Conservation (phyloP, 352 stramenopile species). For the Phytopythium mirpurense region DNA sequence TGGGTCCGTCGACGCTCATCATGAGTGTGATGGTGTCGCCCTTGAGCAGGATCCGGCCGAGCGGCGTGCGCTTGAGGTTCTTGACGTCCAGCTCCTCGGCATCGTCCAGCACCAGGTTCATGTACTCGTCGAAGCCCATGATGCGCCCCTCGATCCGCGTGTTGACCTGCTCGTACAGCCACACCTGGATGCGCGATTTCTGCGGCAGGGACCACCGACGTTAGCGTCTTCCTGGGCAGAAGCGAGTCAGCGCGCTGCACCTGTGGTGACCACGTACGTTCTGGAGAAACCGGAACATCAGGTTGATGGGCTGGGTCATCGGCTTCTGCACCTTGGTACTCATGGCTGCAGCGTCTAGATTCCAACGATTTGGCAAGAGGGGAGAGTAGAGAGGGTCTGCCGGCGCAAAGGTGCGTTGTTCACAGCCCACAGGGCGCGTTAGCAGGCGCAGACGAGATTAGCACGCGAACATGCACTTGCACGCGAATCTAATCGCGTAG, state of each 20-base stretch:
- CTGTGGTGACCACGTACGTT: slow-evolving; percentile 69
- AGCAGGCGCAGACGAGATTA: background rate
- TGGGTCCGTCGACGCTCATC: slow-evolving; percentile 75
- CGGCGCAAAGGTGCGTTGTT: background rate
- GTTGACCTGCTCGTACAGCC: slow-evolving; percentile 99
- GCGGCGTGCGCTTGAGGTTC: slow-evolving; percentile 89
- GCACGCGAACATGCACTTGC: background rate
- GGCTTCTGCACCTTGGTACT: slow-evolving; percentile 97
- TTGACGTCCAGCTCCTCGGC: slow-evolving; percentile 96
- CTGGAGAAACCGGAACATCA: slow-evolving; percentile 99
- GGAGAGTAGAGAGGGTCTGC: background rate
- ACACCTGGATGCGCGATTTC: slow-evolving; percentile 98
- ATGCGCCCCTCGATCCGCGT: slow-evolving; percentile 99
- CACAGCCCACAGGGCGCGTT: background rate
- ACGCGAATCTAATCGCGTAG: background rate
- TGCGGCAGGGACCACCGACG: slow-evolving; percentile 12
- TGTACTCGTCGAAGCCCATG: slow-evolving; percentile 99
- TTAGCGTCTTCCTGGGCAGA: background rate
- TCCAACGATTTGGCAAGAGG: background rate
- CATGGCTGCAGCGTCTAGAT: slow-evolving; percentile 37
- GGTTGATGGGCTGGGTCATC: slow-evolving; percentile 99
- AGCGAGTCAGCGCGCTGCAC: background rate
- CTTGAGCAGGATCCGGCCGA: slow-evolving; percentile 99
- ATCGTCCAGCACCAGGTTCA: slow-evolving; percentile 99
- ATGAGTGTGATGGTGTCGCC: slow-evolving; percentile 99